Percentiles rank a stretch among this genome's conserved stretches.
phyloP scores from a whole-genome alignment of 352 stramenopile species.

The Phytophthora macrochlamydospora region DNA sequence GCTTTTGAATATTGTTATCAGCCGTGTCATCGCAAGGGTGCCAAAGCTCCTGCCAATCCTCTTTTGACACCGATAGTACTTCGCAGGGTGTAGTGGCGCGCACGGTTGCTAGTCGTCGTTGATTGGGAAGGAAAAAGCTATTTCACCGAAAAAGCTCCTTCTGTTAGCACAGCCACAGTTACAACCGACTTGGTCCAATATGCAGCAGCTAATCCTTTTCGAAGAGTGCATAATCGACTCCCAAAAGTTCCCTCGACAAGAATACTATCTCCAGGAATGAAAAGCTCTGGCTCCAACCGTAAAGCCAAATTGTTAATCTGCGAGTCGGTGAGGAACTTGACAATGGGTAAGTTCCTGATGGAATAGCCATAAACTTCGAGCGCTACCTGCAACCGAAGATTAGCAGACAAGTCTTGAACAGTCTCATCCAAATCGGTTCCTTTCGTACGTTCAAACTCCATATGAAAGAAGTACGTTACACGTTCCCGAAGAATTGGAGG shows the following conservation, averaged over 20 bases:
- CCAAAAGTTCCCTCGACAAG: conserved; percentile 39
- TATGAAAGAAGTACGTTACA: conserved; percentile 59
- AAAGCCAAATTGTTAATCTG: conserved; percentile 56
- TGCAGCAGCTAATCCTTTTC: conserved; percentile 50
- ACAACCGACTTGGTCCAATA: conserved; percentile 29
- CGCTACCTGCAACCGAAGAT: conserved; percentile 60
- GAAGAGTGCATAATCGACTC: conserved; percentile 54
- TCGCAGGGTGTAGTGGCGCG: conserved; percentile 61
- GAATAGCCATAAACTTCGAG: conserved; percentile 59
- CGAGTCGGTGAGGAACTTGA: conserved; percentile 40
- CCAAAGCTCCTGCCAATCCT: conserved; percentile 66
- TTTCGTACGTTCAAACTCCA: conserved; percentile 56
- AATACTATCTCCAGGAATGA: conserved; percentile 17
- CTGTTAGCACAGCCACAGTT: conserved; percentile 8
- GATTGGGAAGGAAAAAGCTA: conserved; percentile 65
- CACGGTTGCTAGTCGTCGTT: conserved; percentile 62
- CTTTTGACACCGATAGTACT: conserved; percentile 59
- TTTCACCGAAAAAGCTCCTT: conserved; percentile 51
- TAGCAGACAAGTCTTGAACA: conserved; percentile 63
- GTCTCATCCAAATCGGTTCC: conserved; percentile 60
- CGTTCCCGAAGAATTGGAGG: conserved; percentile 50
- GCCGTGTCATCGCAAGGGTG: conserved; percentile 25
- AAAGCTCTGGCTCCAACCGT: conserved; percentile 57
- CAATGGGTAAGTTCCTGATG: conserved; percentile 50
- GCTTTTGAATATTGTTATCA: conserved; percentile 48